Base-by-base conservation (phyloP, 2,329 filamentous ascomycete species). In the Xylaria hypoxylon region DNA sequence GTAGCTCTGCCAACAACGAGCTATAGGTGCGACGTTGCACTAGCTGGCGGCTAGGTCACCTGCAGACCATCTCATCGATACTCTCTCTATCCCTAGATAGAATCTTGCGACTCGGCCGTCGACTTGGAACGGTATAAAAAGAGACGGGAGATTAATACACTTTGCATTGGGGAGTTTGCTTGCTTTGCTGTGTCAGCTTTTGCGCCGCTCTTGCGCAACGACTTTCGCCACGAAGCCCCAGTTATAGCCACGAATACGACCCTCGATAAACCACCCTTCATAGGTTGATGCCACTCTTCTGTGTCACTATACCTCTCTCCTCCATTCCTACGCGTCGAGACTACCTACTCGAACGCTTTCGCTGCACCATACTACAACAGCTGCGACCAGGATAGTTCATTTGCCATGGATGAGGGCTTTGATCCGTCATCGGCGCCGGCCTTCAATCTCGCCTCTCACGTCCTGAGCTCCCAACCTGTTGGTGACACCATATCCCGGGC, bases 401-500 rank as follows among this genome's bases (percentile, higher is more conserved):
- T 33, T 40, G 61, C 61, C 72, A 81, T 81, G 80, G 79, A 81
- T 62, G 79, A 80, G 50, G 74, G 73, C 35, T 68, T 78, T n/a
- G 79, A 78, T 65, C 73, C 75, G 60, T 77, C 82, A 61, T 75
- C 78, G 63, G 77, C 76, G 22, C 75, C 77, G 13, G 76, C 77
- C 24, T 75, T 77, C 58, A 79, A 79, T 35, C 75, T 77, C 0
- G 77, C 78, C 26, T 75, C 80, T 0, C 78, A 81, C 24, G 78
- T 83, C 62, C 73, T 81, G 19, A 76, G 73, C 64, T 75, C 75
- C 64, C 80, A 84, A 68, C 74, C 79, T 58, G 77, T 84, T 31
- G 85, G 84, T 76, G 88, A 92, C 72, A 89, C 92, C 73, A 90
- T 93, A 75, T 97, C 94, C 55, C 89, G 94, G 77, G 92, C 93